phyloP scores from a whole-genome alignment of 192 early-diverging fungal genomes.

The Kappamyces sp. region DNA sequence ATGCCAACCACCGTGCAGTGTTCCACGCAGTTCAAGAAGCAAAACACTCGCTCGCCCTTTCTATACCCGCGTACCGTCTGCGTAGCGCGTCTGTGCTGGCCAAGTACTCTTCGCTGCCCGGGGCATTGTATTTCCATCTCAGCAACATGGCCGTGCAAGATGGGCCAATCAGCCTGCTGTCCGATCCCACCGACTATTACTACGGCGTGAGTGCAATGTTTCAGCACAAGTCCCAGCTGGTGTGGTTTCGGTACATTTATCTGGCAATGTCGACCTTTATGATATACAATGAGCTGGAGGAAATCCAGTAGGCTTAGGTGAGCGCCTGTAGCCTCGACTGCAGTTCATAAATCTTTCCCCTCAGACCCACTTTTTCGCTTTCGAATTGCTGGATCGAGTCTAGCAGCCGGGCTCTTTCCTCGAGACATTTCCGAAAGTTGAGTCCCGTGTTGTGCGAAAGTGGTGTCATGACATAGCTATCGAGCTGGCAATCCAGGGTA shows the following conservation, averaged over 20 bases:
- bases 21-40: slow-evolving; percentile 63
- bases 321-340: no score
- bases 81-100: slow-evolving; percentile 32
- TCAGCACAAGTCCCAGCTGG: slow-evolving; percentile 77
- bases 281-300: slow-evolving; percentile 68
- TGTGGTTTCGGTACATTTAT: slow-evolving; percentile 90
- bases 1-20: slow-evolving; percentile 79
- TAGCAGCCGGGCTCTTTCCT: no score
- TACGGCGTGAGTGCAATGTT: slow-evolving; percentile 66
- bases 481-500: no score
- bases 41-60: slow-evolving; percentile 40
- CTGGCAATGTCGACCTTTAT: slow-evolving; percentile 84
- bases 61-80: slow-evolving; percentile 40
- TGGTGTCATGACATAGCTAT: no score
- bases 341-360: no score
- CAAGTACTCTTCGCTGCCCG: slow-evolving; percentile 42
- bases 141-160: slow-evolving; percentile 55
- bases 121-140: slow-evolving; percentile 43
- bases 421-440: no score
- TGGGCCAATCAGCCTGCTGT: slow-evolving; percentile 15
- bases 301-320: slow-evolving; percentile 33
- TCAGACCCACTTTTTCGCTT: no score
- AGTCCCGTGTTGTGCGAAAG: no score
- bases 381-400: no score
- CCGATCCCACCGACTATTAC: slow-evolving; percentile 39